A percentile compares a stretch with the other conserved stretches of the same genome.
Conservation (phyloP, 2,329 filamentous ascomycete species). For the Cylindrodendrum hubeiense region DNA sequence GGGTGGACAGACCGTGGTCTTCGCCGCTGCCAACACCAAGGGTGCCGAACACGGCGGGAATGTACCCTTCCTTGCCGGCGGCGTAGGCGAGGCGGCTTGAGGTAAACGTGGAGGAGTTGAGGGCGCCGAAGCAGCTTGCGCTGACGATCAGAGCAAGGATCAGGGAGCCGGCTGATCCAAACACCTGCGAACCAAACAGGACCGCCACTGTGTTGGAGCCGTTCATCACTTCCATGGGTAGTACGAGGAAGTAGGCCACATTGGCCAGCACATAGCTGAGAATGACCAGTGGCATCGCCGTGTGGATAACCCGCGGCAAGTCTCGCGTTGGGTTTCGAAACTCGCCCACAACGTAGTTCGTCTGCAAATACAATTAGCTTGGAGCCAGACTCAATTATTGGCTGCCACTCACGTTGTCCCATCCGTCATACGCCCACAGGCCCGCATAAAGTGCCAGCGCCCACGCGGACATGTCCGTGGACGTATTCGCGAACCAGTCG, state of each 20-base stretch:
- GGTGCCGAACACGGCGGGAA: constrained; percentile 85
- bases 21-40: constrained; percentile 75
- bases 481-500: constrained; percentile 91
- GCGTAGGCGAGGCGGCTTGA: constrained; percentile 92
- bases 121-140: constrained; percentile 91
- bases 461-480: constrained; percentile 84
- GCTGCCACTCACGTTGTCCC: constrained; percentile 85
- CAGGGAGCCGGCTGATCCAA: constrained; percentile 85
- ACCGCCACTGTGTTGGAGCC: constrained; percentile 96
- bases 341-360: constrained; percentile 97
- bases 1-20: constrained; percentile 56
- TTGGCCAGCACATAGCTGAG: constrained; percentile 91
- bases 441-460: constrained; percentile 95
- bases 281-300: constrained; percentile 95
- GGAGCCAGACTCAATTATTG: not conserved
- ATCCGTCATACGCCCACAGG: constrained; percentile 97
- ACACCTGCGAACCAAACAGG: constrained; percentile 90
- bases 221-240: constrained; percentile 84
- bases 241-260: constrained; percentile 92
- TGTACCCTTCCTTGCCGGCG: constrained; percentile 94
- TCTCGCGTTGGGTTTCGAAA: constrained; percentile 93
- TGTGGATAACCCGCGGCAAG: constrained; percentile 94
- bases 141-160: constrained; percentile 90
- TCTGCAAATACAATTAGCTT: constrained; percentile 64
- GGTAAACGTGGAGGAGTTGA: constrained; percentile 96